Evolutionary conservation across 768 basidiomycete genomes (phyloP).

Genomic region (Cystobasidiopsis lactophilus): DNA sequence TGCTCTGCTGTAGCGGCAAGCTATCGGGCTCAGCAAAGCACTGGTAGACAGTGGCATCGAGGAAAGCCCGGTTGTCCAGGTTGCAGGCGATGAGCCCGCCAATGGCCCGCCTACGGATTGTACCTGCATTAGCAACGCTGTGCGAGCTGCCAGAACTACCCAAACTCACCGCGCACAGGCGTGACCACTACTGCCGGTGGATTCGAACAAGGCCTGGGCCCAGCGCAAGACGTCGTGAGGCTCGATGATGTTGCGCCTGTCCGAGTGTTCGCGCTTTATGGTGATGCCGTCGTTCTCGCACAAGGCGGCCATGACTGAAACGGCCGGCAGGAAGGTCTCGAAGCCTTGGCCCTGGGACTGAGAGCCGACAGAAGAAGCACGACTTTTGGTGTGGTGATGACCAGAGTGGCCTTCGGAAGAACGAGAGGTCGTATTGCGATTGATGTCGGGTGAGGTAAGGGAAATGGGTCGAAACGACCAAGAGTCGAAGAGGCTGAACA

Average conservation of each 20-base stretch:
- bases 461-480: neutral
- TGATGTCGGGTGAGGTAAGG: slow-evolving; percentile 24
- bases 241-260: neutral
- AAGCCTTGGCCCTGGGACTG: neutral
- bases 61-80: neutral
- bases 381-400: slow-evolving; percentile 28
- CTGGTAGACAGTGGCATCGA: neutral
- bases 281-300: neutral
- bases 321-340: neutral
- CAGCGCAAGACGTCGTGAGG: neutral
- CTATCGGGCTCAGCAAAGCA: slow-evolving; percentile 30
- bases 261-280: neutral
- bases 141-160: neutral
- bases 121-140: too few species aligned
- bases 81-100: neutral
- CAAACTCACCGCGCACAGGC: neutral
- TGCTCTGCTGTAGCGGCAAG: slow-evolving; percentile 51
- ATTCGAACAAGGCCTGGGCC: neutral
- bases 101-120: neutral
- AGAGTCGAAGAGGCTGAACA: neutral
- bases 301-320: neutral
- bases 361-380: neutral
- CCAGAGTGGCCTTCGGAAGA: slow-evolving; percentile 44
- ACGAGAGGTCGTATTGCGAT: slow-evolving; percentile 30
- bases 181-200: neutral